These are phyloP conservation scores for Apiospora koreana DNA, from an alignment of 2,329 filamentous ascomycete genomes.

Conservation along the genomic window DNA sequence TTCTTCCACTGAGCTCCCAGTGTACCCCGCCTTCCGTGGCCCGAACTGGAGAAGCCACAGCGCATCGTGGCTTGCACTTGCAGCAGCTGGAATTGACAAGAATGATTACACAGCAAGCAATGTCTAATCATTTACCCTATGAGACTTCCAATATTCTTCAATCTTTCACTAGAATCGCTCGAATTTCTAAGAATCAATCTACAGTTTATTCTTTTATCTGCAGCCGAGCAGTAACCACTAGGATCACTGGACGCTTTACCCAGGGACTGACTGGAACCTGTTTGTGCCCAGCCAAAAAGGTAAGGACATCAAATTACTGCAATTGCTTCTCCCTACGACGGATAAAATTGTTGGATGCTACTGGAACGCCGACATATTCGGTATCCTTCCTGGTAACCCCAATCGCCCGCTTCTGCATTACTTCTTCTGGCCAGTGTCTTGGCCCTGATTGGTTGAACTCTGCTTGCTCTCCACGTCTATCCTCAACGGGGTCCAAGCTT, in stretches of 20 bases:
- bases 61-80: neutral
- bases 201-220: too few species aligned
- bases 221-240: too few species aligned
- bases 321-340: neutral
- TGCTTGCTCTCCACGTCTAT: neutral
- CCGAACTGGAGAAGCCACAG: neutral
- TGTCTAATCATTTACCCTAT: neutral
- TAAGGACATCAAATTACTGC: neutral
- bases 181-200: too few species aligned
- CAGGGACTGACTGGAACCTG: neutral
- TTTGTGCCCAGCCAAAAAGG: too few species aligned
- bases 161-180: too few species aligned
- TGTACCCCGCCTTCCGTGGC: neutral
- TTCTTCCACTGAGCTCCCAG: neutral
- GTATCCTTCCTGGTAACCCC: neutral
- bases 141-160: too few species aligned
- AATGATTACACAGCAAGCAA: neutral
- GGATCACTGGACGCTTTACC: neutral
- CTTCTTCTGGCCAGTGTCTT: neutral
- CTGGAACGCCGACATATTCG: neutral
- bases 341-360: neutral
- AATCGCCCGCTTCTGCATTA: neutral
- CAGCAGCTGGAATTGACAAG: too few species aligned
- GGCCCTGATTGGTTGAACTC: neutral
- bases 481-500: neutral